Evolutionary conservation across 495 filamentous ascomycete genomes (phyloP), one percentile per base, ranked within the genome.

Genomic region (Xylaria venustula): DNA sequence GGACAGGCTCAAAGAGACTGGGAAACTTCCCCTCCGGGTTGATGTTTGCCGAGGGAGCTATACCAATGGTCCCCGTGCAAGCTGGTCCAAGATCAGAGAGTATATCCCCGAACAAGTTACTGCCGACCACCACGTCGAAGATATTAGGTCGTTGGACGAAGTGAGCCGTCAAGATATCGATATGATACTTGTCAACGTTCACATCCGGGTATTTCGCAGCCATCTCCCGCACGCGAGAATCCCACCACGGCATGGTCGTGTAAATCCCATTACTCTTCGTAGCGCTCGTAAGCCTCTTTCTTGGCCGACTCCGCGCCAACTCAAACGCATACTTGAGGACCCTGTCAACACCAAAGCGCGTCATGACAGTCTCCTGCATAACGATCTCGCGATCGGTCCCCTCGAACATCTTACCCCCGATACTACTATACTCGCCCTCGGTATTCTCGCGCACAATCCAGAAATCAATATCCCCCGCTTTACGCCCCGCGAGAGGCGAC

Each of bases 1-100:
- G 91, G 58, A 95, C 92, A 19, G 91, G 91, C 79, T 96, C 91
- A 71, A 95, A 96, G 69, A 96, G 91, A 67, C 91, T 85, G 42
- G 85, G 86, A 65, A 85, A 81, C 57, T 74, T 78, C 58, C 82
- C 77, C 4, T 79, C 71, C 4, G 76, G 73, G 77, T 93, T 91
- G 9, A 92, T 89, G 47, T 91, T 85, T 30, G 83, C 87, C 23
- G 84, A 88, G 65, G 91, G 91, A 46, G 93, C 77, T 63, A 96
- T 77, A 12, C 91, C 91, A 68, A 96, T 79, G n/a, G 85, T 89
- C 4, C 91, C 91, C 2, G 91, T 90, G 57, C 93, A 91, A 22
- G 93, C 91, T 63, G 88, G 90, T 9, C 91, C 91, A 73, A 94
- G 88, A 63, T 93, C 90, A 56, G 80, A 85, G 61, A 93, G 89